These are phyloP conservation scores for Ustilago loliicola DNA, from an alignment of 1,284 basidiomycete genomes.

Conservation along the genomic window DNA sequence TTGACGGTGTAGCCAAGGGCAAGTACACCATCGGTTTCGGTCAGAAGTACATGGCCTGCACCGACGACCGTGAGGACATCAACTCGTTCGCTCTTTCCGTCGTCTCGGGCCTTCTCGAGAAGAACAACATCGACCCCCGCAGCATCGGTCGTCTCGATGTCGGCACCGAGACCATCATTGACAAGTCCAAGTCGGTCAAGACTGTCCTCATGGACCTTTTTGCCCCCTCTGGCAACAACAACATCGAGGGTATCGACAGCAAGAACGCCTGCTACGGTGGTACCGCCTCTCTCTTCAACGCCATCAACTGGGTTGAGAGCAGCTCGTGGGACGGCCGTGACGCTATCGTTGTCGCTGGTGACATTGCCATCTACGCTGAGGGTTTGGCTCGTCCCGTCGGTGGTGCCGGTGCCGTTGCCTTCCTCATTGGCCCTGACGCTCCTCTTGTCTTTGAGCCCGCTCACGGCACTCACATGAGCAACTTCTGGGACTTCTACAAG, in stretches of 20 bases:
- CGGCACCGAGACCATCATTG: conserved; percentile 98
- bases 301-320: conserved; percentile 91
- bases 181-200: conserved; percentile 99
- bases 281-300: conserved; percentile 97
- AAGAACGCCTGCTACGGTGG: conserved; percentile 99
- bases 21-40: conserved; percentile 99
- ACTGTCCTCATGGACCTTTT: conserved; percentile 99
- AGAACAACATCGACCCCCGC: conserved; percentile 95
- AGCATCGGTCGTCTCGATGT: conserved; percentile 97
- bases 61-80: conserved; percentile 95
- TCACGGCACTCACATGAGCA: conserved; percentile 97
- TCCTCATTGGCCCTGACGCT: conserved; percentile 95
- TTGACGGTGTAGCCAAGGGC: conserved; percentile 93
- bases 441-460: conserved; percentile 94
- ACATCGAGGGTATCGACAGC: conserved; percentile 98
- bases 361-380: conserved; percentile 98
- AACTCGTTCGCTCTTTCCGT: conserved; percentile 92
- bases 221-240: conserved; percentile 88
- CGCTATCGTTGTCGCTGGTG: conserved; percentile 95
- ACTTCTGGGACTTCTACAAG: conserved; percentile 79
- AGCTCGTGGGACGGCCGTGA: conserved; percentile 98
- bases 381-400: conserved; percentile 94
- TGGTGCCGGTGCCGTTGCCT: conserved; percentile 93
- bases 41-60: conserved; percentile 97
- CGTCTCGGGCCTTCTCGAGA: conserved; percentile 83